Percentiles rank a stretch among this genome's conserved stretches.
phyloP scores from a whole-genome alignment of 441 rosid species.

The Adansonia rubrostipa region DNA sequence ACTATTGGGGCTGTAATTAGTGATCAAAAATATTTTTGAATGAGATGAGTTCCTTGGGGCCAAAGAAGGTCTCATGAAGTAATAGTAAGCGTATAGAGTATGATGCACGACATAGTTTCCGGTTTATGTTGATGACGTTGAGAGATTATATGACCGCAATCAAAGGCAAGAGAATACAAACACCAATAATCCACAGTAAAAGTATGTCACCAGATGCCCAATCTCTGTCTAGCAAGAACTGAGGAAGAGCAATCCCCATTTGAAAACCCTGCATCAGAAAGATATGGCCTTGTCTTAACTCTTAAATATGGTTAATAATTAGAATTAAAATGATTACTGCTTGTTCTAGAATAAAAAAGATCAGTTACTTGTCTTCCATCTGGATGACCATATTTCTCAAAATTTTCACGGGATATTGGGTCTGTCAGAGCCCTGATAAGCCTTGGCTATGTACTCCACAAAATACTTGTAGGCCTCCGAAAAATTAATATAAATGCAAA shows the following conservation, averaged over 20 bases:
- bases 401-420: too few species aligned
- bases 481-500: slow-evolving; percentile 27
- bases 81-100: slow-evolving; percentile 83
- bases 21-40: slow-evolving; percentile 2
- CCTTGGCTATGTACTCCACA: too few species aligned
- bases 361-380: slow-evolving; percentile 89
- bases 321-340: slow-evolving; percentile 12
- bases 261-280: slow-evolving; percentile 79
- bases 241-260: slow-evolving; percentile 99
- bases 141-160: slow-evolving; percentile 92
- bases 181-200: slow-evolving; percentile 93
- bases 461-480: slow-evolving; percentile 63
- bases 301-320: neutral
- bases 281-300: slow-evolving; percentile 27
- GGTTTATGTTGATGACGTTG: slow-evolving; percentile 88
- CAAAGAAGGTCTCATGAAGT: slow-evolving; percentile 91
- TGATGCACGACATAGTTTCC: slow-evolving; percentile 99
- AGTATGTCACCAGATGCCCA: slow-evolving; percentile 97
- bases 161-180: slow-evolving; percentile 94
- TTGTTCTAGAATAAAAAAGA: slow-evolving; percentile 19
- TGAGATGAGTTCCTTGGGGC: slow-evolving; percentile 77
- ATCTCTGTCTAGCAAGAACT: slow-evolving; percentile 82
- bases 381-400: slow-evolving; percentile 57
- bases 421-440: too few species aligned
- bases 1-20: neutral